Evolutionary conservation across 768 basidiomycete genomes (phyloP).

Genomic region (Lactarius deliciosus): DNA sequence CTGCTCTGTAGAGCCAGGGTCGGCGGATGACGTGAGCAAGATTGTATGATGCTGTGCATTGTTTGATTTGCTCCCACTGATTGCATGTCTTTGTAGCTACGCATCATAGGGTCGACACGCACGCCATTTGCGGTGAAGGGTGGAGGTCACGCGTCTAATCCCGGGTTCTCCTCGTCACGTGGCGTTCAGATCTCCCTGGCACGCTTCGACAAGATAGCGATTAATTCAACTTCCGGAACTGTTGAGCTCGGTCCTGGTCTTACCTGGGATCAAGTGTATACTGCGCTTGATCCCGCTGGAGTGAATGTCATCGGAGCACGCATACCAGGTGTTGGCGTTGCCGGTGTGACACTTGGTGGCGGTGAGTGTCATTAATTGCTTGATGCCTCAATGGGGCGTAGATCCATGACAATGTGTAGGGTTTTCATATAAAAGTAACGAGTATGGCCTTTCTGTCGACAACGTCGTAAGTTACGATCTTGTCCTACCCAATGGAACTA

Average conservation of each 20-base stretch:
- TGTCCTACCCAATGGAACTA: slow-evolving; percentile 34
- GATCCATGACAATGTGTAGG: slow-evolving; percentile 28
- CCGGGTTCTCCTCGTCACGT: slow-evolving; percentile 31
- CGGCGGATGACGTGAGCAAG: slow-evolving; percentile 22
- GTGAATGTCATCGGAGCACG: slow-evolving; percentile 30
- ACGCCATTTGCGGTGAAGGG: slow-evolving; percentile 25
- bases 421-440: slow-evolving; percentile 36
- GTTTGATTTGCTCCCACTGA: background rate
- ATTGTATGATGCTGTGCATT: slow-evolving; percentile 18
- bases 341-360: slow-evolving; percentile 29
- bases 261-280: slow-evolving; percentile 33
- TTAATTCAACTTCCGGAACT: slow-evolving; percentile 12
- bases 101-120: background rate
- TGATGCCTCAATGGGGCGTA: background rate
- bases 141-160: slow-evolving; percentile 31
- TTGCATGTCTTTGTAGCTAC: background rate
- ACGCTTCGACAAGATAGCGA: slow-evolving; percentile 21
- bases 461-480: slow-evolving; percentile 35
- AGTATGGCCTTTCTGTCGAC: slow-evolving; percentile 38
- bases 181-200: slow-evolving; percentile 28
- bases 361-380: slow-evolving; percentile 17
- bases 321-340: slow-evolving; percentile 30
- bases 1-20: slow-evolving; percentile 29
- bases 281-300: slow-evolving; percentile 21
- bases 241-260: slow-evolving; percentile 28